A percentile compares a stretch with the other conserved stretches of the same genome.
Conservation (phyloP, 345 rosid genomes). For the Firmiana major region DNA sequence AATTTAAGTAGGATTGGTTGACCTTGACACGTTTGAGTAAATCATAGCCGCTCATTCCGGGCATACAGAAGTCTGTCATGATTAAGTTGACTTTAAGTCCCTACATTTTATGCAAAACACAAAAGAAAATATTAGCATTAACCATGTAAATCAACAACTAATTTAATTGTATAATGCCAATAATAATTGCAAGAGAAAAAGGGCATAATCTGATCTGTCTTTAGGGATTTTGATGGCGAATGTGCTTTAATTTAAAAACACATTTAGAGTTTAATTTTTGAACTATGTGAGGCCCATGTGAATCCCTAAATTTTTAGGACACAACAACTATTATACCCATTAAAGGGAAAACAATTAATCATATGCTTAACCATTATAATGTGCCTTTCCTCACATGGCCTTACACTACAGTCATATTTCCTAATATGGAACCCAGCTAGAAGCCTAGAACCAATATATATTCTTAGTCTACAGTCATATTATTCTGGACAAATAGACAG, state of each 20-base stretch:
- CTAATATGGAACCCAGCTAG: not conserved
- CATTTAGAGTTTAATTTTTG: not conserved
- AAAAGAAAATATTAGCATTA: not conserved
- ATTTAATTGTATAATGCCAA: not conserved
- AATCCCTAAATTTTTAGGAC: not conserved
- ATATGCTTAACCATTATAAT: not conserved
- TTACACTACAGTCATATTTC: not conserved
- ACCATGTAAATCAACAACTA: not conserved
- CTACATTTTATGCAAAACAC: conserved; percentile 16
- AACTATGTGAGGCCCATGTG: not conserved
- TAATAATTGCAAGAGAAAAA: not conserved
- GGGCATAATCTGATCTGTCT: too few relatives aligned
- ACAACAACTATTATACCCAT: not conserved
- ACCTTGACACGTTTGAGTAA: conserved; percentile 78
- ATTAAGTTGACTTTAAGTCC: conserved; percentile 68
- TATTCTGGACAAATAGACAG: too few relatives aligned
- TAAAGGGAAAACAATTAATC: not conserved
- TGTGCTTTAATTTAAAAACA: not conserved
- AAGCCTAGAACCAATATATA: not conserved
- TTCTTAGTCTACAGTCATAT: too few relatives aligned
- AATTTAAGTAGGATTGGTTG: not conserved
- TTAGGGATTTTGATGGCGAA: not conserved
- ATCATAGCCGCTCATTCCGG: conserved; percentile 88
- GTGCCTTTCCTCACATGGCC: not conserved
- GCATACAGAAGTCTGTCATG: conserved; percentile 88